Evolutionary conservation across 2,329 filamentous ascomycete genomes (phyloP), one percentile per base, ranked within the genome.

Genomic region (Calonectria multiphialidica): DNA sequence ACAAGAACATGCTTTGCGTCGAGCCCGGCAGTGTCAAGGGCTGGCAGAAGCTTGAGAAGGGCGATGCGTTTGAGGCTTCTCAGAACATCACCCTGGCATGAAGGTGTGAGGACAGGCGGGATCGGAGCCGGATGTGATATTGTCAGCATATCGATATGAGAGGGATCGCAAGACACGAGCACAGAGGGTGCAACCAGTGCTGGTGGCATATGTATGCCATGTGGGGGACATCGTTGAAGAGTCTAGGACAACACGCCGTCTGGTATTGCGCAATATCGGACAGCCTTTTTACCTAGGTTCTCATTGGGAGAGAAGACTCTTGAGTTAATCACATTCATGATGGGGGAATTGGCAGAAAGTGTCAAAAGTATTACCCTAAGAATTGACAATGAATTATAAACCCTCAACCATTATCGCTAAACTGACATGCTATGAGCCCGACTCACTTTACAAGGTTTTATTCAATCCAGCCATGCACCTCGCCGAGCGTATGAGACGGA

Each of bases 1-100:
- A 93, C 88, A 95, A 95, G 88, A 91, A 95, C 71, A 98, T 98
- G 95, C 87, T 99, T 50, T 98, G 97, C 82, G 91, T 98, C 63
- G 97, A 99, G 88, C 94, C 96, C 2, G 97, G 97, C 15, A 90
- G 92, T 12, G 96, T 98, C 21, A 89, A 90, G 76, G 91, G 88
- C 7, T 98, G 95, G 94, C 93, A 93, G 85, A 94, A 92, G 77
- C 87, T 98, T 77, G 97, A 98, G 82, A 91, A 92, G 55, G 95
- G 95, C 2, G 91, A 93, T 77, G 88, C 89, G 2, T 91, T 91
- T 79, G 89, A 92, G 82, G 91, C 90, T 8, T 89, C 89, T 16
- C 90, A 92, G 84, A 88, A 87, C 5, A 90, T 92, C 73, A 82
- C 79, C 33, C 75, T 87, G 35, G 78, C 75, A 62, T 86, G 78